These are phyloP conservation scores for Colletotrichum tabaci DNA, from an alignment of 2,329 filamentous ascomycete species.

Conservation along the genomic window DNA sequence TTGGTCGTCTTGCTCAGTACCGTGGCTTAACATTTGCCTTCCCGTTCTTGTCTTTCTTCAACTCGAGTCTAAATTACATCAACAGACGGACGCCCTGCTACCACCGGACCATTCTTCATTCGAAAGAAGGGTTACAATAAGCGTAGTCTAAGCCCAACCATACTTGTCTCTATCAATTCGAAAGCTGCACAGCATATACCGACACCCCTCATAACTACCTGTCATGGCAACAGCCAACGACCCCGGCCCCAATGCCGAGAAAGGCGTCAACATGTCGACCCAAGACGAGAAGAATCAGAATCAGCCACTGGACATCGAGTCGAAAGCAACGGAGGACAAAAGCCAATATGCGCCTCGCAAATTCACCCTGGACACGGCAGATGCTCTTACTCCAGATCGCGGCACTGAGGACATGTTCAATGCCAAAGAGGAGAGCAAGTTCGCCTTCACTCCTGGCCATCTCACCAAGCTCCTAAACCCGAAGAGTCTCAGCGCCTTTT, in stretches of 20 bases:
- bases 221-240: slow-evolving; percentile 27
- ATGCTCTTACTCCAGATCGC: slow-evolving; percentile 67
- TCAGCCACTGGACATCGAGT: slow-evolving; percentile 18
- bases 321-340: slow-evolving; percentile 21
- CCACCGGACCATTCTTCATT: not conserved
- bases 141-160: not conserved
- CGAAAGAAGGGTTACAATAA: not conserved
- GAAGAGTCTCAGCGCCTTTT: slow-evolving; percentile 82
- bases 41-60: not conserved
- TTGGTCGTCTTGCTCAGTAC: not conserved
- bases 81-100: not conserved
- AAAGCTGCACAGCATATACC: too few relatives aligned
- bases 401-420: slow-evolving; percentile 80
- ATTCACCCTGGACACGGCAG: slow-evolving; percentile 46
- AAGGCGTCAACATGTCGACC: slow-evolving; percentile 19
- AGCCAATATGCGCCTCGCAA: slow-evolving; percentile 31
- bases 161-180: not conserved
- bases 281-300: slow-evolving; percentile 11
- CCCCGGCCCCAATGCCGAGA: slow-evolving; percentile 28
- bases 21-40: not conserved
- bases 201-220: not conserved
- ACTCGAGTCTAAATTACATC: not conserved
- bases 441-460: slow-evolving; percentile 81
- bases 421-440: slow-evolving; percentile 74
- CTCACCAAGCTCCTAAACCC: slow-evolving; percentile 84